Evolutionary conservation across 2,329 filamentous ascomycete genomes (phyloP).

Genomic region (Cladosporium sp.): DNA sequence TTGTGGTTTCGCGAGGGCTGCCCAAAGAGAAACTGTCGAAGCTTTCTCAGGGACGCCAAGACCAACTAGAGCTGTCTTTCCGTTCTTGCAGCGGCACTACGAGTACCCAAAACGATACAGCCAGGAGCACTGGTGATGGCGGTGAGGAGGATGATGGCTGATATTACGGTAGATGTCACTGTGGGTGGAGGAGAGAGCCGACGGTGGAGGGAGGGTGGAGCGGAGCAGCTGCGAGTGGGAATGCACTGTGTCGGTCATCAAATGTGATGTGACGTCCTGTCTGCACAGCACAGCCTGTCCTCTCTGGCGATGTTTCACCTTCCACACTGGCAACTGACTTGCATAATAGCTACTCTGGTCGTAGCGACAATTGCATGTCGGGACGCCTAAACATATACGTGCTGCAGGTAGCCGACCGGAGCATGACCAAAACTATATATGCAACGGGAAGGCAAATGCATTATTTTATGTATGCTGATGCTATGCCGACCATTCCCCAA

Average conservation of each 20-base stretch:
- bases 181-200: neutral
- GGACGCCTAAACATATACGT: neutral
- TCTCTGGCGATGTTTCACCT: neutral
- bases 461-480: neutral
- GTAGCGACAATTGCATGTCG: neutral
- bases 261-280: neutral
- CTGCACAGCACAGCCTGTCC: neutral
- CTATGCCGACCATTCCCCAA: neutral
- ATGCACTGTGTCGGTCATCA: neutral
- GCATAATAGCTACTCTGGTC: neutral
- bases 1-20: neutral
- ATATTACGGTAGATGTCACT: neutral
- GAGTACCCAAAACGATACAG: neutral
- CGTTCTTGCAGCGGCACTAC: neutral
- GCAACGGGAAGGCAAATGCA: neutral
- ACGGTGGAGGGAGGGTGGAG: neutral
- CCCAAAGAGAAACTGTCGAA: neutral
- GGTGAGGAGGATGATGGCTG: neutral
- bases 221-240: neutral
- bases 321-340: neutral
- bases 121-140: neutral
- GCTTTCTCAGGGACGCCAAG: neutral
- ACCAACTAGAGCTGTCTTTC: neutral
- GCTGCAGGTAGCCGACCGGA: neutral
- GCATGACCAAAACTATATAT: neutral